These are phyloP conservation scores for Penicillium lividum DNA, from an alignment of 495 filamentous ascomycete genomes.

Conservation along the genomic window DNA sequence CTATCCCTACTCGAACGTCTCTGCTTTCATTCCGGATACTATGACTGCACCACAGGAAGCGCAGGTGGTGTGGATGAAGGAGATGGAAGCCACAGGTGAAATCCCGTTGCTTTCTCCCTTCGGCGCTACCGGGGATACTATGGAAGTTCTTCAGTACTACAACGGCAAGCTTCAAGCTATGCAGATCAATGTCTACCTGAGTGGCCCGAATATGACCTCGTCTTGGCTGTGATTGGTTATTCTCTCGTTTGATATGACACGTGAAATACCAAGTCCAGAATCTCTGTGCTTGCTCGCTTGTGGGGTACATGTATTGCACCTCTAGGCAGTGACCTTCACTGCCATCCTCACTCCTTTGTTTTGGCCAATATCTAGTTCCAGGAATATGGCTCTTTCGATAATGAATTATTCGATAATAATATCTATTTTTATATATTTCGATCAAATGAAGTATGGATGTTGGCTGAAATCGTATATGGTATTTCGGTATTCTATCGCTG, in stretches of 20 bases:
- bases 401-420: too few relatives aligned
- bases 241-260: background rate
- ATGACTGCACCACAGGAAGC: slow-evolving; percentile 9
- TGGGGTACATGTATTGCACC: too few relatives aligned
- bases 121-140: slow-evolving; percentile 10
- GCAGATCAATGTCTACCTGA: slow-evolving; percentile 19
- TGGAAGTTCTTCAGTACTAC: slow-evolving; percentile 15
- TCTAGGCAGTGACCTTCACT: too few relatives aligned
- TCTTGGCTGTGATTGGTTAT: slow-evolving; percentile 4
- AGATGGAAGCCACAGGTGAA: slow-evolving; percentile 1
- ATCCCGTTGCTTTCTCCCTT: background rate
- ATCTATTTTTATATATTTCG: too few relatives aligned
- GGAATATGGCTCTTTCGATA: too few relatives aligned
- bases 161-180: slow-evolving; percentile 12
- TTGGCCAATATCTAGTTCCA: too few relatives aligned
- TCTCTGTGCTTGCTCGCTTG: too few relatives aligned
- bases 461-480: too few relatives aligned
- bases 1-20: slow-evolving; percentile 12
- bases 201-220: slow-evolving; percentile 11
- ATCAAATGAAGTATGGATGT: too few relatives aligned
- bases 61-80: slow-evolving; percentile 11
- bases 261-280: too few relatives aligned
- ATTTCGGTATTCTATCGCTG: too few relatives aligned
- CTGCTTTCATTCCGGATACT: slow-evolving; percentile 12
- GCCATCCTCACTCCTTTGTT: too few relatives aligned